phyloP scores from a whole-genome alignment of 2,329 filamentous ascomycete genomes.

The Aspergillus sp. region DNA sequence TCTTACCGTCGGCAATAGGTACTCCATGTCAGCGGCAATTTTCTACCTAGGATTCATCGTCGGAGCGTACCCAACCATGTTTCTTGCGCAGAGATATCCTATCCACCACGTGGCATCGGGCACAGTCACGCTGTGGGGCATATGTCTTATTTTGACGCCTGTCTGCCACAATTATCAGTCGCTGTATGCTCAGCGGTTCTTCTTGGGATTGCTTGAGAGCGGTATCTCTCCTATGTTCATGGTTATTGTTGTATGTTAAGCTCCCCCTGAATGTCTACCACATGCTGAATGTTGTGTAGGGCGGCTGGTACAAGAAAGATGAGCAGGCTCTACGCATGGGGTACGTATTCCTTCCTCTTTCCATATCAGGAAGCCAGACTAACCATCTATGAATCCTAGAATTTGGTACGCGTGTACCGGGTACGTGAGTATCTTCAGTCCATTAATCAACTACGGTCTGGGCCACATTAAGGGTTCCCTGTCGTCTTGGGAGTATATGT shows the following conservation, averaged over 20 bases:
- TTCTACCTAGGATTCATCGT: slow-evolving; percentile 57
- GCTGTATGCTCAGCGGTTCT: slow-evolving; percentile 56
- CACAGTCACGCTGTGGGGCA: slow-evolving; percentile 14
- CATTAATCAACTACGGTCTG: slow-evolving; percentile 55
- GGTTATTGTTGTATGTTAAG: slow-evolving; percentile 49
- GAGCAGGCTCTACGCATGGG: slow-evolving; percentile 41
- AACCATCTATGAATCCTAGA: neutral
- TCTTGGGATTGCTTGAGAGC: slow-evolving; percentile 60
- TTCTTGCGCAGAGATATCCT: slow-evolving; percentile 51
- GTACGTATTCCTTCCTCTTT: slow-evolving; percentile 6
- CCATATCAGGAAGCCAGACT: neutral
- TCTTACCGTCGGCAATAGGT: slow-evolving; percentile 48
- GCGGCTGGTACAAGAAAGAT: slow-evolving; percentile 44
- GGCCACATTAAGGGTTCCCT: slow-evolving; percentile 48
- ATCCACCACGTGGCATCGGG: slow-evolving; percentile 52
- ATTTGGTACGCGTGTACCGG: slow-evolving; percentile 52
- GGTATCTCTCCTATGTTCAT: slow-evolving; percentile 63
- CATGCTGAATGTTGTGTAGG: slow-evolving; percentile 6
- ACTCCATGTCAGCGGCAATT: slow-evolving; percentile 51
- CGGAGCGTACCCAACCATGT: slow-evolving; percentile 51
- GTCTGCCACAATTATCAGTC: slow-evolving; percentile 43
- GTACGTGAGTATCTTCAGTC: slow-evolving; percentile 34
- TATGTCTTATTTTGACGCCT: slow-evolving; percentile 38
- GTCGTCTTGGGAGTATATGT: slow-evolving; percentile 50
- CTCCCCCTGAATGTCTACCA: neutral